A percentile compares a stretch with the other conserved stretches of the same genome.
phyloP scores from a whole-genome alignment of 306 rosid species.

The Ormosia semicastrata region DNA sequence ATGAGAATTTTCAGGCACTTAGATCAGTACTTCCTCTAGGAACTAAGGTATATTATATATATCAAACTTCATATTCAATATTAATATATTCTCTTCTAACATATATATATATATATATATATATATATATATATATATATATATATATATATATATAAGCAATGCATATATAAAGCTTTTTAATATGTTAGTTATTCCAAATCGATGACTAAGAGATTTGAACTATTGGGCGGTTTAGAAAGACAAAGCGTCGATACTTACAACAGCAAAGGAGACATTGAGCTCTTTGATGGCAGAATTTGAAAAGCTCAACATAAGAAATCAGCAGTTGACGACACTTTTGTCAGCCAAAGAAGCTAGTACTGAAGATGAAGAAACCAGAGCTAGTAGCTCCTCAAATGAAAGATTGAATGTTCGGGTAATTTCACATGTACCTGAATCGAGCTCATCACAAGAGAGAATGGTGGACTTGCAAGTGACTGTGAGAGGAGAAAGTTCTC shows the following conservation, averaged over 20 bases:
- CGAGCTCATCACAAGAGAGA: constrained; percentile 48
- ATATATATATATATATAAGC: too few species aligned
- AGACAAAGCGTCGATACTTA: constrained; percentile 78
- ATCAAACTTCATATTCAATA: neutral
- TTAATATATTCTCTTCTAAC: too few species aligned
- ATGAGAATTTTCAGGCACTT: constrained; percentile 72
- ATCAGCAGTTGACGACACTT: constrained; percentile 45
- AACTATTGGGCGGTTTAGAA: constrained; percentile 45
- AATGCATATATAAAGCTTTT: too few species aligned
- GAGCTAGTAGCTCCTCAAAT: constrained; percentile 25
- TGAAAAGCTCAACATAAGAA: constrained; percentile 51
- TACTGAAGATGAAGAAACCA: neutral
- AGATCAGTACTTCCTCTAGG: constrained; percentile 70
- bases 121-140: too few species aligned
- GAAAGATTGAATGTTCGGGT: constrained; percentile 49
- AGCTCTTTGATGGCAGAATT: constrained; percentile 49
- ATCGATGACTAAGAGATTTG: neutral
- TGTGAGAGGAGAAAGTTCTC: constrained; percentile 45
- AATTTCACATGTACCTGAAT: constrained; percentile 42
- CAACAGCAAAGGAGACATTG: constrained; percentile 64
- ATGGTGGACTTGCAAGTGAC: constrained; percentile 60
- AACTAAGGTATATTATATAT: constrained; percentile 70
- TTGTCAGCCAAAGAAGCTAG: constrained; percentile 24
- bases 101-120: too few species aligned
- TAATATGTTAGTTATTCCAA: neutral